Evolutionary conservation across 2,329 filamentous ascomycete genomes (phyloP), one percentile per base, ranked within the genome.

Genomic region (Trematosphaeria pertusa): DNA sequence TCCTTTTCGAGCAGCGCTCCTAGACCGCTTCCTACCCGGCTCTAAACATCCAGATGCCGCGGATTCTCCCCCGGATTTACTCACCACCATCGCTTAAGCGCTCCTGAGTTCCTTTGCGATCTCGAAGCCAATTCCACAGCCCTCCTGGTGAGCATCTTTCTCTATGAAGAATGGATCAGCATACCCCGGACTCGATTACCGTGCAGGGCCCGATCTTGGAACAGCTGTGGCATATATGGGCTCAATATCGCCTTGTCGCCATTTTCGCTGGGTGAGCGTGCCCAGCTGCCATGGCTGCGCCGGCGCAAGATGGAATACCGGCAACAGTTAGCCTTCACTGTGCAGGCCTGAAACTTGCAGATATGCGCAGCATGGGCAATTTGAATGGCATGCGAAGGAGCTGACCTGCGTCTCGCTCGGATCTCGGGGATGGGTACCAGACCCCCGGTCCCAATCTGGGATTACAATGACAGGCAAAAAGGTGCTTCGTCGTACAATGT

Each of bases 381-480:
- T n/a, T n/a, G n/a, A n/a, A n/a, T n/a, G n/a, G n/a, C n/a, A n/a
- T n/a, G n/a, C n/a, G n/a, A n/a, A n/a, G n/a, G n/a, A n/a, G n/a
- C 34, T 36, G n/a, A 9, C 35, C 21, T 11, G 21, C 21, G 11
- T 7, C 17, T 35, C 17, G 31, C 30, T n/a, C 36, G 36, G 43
- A 34, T 26, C 10, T 35, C 19, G 28, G 17, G 17, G 22, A 37
- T 17, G 19, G 7, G 24, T 22, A 26, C 31, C n/a, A 6, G 10
- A 8, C n/a, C 24, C 21, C 36, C 20, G 28, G 35, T 17, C 12
- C 10, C n/a, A 17, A 8, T 20, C 2, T 40, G 30, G 35, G 22
- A 22, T 22, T 35, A 40, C 30, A 10, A 18, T 37, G 32, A 37
- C 41, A 36, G 18, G 18, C 5, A 32, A 18, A 37, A 33, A 43